Base-by-base conservation (phyloP, 805 yeast genomes). In the Saturnispora gosingensis region DNA sequence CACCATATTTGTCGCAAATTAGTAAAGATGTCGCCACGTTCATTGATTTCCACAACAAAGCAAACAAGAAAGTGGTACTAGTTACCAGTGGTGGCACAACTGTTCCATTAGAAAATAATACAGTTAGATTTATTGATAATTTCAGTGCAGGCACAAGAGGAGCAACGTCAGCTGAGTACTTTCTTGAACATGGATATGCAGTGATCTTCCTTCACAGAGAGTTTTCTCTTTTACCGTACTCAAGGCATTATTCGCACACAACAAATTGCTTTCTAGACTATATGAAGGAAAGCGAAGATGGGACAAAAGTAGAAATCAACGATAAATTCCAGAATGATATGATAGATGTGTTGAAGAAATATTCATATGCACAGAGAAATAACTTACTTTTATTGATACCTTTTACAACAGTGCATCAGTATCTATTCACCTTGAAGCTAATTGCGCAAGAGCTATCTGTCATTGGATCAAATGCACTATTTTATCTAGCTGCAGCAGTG, bases 141-240 rank as follows among this genome's bases (percentile, higher is more conserved):
- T 93, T 93, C 66, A 83, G 93, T 57, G 98, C 98, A 24, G 99
- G 99, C 24, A 93, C 97, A 0, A 79, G 99, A 67, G 99, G 99
- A 51, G 95, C 99, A 4, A 82, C 96, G 0, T 83, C 95, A 39
- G 96, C 98, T 4, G 99, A 93, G 67, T 84, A 87, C 63, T 88
- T 91, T 59, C 70, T 93, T 50, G 87, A 84, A 51, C 72, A 78
- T 52, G 96, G 89, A 1, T 93, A 93, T 62, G 91, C 96, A 13
- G 99, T 93, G 36, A 84, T 93, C 32, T 93, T 93, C 62, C 68
- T 93, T 40, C 96, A 93, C 67, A 74, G 99, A 44, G 97, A 93
- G 66, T 91, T 88, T 67, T 86, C 96, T 0, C 73, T 93, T 51
- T 74, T 87, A 57, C 99, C 99, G 1, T 93, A 85, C 61, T 85